Percentiles rank a stretch among this genome's conserved stretches.
Evolutionary conservation across 164 flowering plant species (phyloP).

Genomic region (Magnolia sinica): DNA sequence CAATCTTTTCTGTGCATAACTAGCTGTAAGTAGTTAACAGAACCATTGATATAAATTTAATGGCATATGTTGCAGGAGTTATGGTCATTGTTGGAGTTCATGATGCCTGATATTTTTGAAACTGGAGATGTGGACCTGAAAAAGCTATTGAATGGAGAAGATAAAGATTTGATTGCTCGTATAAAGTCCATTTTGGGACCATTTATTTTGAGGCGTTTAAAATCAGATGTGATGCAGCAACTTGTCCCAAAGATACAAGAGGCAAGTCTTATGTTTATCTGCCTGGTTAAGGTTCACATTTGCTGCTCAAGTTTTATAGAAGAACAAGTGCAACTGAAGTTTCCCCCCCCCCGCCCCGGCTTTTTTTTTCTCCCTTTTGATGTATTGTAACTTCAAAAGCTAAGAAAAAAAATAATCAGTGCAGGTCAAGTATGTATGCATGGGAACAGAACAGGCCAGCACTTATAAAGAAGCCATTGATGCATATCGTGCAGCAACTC

Average conservation of each 20-base stretch:
- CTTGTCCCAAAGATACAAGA: conserved; percentile 80
- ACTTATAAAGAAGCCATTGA: conserved; percentile 92
- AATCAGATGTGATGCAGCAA: conserved; percentile 98
- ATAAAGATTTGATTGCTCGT: conserved; percentile 62
- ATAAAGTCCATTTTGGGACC: conserved; percentile 96
- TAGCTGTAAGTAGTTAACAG: background rate
- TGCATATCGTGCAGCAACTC: conserved; percentile 75
- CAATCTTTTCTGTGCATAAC: background rate
- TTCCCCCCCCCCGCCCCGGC: background rate
- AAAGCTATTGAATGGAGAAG: conserved; percentile 73
- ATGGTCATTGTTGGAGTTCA: conserved; percentile 96
- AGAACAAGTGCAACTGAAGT: conserved; percentile 2
- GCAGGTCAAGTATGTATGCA: conserved; percentile 76
- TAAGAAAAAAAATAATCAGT: conserved; percentile 16
- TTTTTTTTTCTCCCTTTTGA: background rate
- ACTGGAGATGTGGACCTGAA: conserved; percentile 89
- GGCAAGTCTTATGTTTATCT: conserved; percentile 35
- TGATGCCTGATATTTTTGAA: conserved; percentile 93
- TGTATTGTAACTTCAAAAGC: background rate
- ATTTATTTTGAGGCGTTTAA: conserved; percentile 88
- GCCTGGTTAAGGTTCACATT: background rate
- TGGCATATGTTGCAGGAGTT: conserved; percentile 63
- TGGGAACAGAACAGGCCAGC: conserved; percentile 65
- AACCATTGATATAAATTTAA: background rate
- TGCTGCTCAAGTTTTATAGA: background rate